Conservation (phyloP, 2,329 filamentous ascomycete species). For the Pseudonectria foliicola region DNA sequence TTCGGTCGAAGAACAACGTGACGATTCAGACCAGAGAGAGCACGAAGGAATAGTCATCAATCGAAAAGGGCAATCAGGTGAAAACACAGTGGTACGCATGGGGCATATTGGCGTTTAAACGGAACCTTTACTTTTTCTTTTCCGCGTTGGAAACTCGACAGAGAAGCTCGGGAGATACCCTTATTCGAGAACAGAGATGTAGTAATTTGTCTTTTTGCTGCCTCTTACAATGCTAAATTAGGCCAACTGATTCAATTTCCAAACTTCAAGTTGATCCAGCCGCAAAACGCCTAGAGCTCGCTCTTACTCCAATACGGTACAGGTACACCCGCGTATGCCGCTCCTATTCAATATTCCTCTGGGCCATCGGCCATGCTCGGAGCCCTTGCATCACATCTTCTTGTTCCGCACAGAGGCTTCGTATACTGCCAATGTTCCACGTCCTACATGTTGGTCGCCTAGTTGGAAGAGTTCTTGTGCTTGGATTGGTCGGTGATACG, state of each 20-base stretch:
- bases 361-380: too few relatives aligned
- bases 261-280: too few relatives aligned
- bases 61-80: not conserved
- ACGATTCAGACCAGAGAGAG: constrained; percentile 40
- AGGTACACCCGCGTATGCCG: too few relatives aligned
- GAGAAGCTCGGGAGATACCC: constrained; percentile 14
- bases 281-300: too few relatives aligned
- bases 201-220: constrained; percentile 9
- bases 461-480: constrained; percentile 20
- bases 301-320: too few relatives aligned
- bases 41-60: constrained; percentile 7
- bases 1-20: constrained; percentile 42
- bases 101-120: constrained; percentile 6
- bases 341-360: too few relatives aligned
- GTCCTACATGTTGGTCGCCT: constrained; percentile 1
- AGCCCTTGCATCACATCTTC: too few relatives aligned
- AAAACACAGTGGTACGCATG: not conserved
- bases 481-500: constrained; percentile 48
- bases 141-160: constrained; percentile 2
- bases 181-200: constrained; percentile 6
- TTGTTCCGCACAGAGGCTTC: too few relatives aligned
- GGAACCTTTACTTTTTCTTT: constrained; percentile 1
- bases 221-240: too few relatives aligned
- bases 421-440: constrained; percentile 1
- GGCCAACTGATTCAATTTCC: too few relatives aligned